Percentiles rank a stretch among this genome's conserved stretches.
These are phyloP conservation scores for Leucocoprinus gongylophorus DNA, from an alignment of 1,284 basidiomycete species.

Conservation along the genomic window DNA sequence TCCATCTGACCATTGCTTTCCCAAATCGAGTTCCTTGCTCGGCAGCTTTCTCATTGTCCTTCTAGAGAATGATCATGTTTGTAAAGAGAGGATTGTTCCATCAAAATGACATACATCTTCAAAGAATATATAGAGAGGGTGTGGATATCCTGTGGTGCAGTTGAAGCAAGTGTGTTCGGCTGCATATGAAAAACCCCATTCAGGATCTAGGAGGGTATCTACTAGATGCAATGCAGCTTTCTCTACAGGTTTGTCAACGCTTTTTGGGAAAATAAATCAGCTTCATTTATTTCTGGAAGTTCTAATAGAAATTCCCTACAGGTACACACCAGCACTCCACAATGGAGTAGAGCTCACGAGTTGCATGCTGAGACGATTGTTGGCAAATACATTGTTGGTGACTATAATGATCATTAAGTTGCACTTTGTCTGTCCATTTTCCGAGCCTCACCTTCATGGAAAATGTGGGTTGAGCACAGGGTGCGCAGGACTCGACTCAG, in stretches of 20 bases:
- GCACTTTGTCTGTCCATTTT: not conserved
- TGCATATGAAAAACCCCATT: constrained; percentile 16
- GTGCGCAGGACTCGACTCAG: constrained; percentile 29
- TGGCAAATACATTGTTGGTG: constrained; percentile 25
- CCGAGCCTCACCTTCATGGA: constrained; percentile 26
- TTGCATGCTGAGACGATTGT: constrained; percentile 29
- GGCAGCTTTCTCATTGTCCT: not conserved
- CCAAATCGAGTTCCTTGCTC: not conserved
- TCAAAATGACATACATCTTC: not conserved
- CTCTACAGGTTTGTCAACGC: constrained; percentile 21
- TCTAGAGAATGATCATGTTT: not conserved
- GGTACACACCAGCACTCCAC: constrained; percentile 16
- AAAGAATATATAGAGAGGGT: constrained; percentile 17
- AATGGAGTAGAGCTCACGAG: constrained; percentile 23
- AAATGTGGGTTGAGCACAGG: constrained; percentile 32
- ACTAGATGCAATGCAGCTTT: constrained; percentile 19
- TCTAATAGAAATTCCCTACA: too few species aligned
- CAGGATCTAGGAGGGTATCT: constrained; percentile 21
- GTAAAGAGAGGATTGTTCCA: not conserved
- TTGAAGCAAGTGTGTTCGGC: constrained; percentile 20
- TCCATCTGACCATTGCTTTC: too few species aligned
- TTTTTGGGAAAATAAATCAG: constrained; percentile 5
- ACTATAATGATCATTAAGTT: not conserved
- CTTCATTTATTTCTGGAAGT: not conserved
- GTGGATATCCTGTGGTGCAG: constrained; percentile 14